Percentiles rank a stretch among this genome's conserved stretches.
These are phyloP conservation scores for Quercus parvula DNA, from an alignment of 306 rosid species.

Conservation along the genomic window DNA sequence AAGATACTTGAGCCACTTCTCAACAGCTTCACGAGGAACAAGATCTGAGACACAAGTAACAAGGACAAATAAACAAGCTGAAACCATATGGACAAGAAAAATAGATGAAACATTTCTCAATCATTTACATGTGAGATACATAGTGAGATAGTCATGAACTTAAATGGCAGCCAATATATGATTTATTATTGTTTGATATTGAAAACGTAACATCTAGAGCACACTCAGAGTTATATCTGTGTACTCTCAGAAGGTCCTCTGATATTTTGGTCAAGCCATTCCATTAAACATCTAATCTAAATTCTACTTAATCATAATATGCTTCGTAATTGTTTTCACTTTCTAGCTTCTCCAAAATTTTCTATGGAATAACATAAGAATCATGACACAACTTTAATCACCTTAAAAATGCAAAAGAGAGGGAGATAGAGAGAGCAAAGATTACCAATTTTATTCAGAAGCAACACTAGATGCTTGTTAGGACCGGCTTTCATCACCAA, in stretches of 20 bases:
- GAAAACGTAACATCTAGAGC: background rate
- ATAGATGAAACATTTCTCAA: background rate
- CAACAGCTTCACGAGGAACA: slow-evolving; percentile 87
- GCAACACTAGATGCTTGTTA: slow-evolving; percentile 79
- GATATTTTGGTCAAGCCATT: background rate
- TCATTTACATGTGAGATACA: background rate
- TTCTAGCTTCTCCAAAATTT: background rate
- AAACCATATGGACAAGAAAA: background rate
- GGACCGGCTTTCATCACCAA: slow-evolving; percentile 81
- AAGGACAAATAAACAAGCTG: slow-evolving; percentile 1
- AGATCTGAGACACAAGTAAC: slow-evolving; percentile 57
- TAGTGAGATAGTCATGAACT: no score
- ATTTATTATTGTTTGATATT: no score
- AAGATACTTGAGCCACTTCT: slow-evolving; percentile 93
- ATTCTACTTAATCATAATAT: background rate
- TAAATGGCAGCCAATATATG: background rate
- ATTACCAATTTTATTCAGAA: slow-evolving; percentile 91
- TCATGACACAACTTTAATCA: background rate
- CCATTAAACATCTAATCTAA: background rate
- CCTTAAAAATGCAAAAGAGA: background rate
- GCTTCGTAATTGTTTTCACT: background rate
- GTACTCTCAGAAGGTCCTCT: background rate
- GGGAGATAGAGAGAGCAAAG: background rate
- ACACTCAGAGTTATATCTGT: background rate
- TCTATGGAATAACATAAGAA: background rate